Evolutionary conservation across 352 stramenopile species (phyloP).

Genomic region (Phytophthora melonis): DNA sequence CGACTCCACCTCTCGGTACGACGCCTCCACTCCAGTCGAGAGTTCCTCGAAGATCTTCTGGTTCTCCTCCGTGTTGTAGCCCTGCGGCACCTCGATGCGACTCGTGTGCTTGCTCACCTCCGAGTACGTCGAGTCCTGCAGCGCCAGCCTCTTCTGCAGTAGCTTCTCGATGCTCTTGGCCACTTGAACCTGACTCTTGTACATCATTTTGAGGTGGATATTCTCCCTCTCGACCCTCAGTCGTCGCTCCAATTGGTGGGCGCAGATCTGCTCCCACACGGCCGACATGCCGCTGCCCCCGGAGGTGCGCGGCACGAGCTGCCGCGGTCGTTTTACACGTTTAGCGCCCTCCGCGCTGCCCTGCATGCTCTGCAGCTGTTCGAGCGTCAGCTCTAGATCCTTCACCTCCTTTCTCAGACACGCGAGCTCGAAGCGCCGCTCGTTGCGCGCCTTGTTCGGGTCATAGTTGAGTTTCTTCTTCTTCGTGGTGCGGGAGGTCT

Average conservation of each 20-base stretch:
- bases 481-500: neutral
- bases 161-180: constrained; percentile 42
- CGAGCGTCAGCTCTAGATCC: constrained; percentile 40
- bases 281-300: constrained; percentile 21
- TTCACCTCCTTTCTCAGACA: constrained; percentile 43
- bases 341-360: neutral
- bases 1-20: constrained; percentile 41
- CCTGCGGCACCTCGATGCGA: constrained; percentile 35
- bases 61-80: constrained; percentile 19
- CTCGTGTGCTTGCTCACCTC: constrained; percentile 35
- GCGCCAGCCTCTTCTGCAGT: constrained; percentile 30
- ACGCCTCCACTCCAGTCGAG: constrained; percentile 29
- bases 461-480: constrained; percentile 51
- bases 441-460: constrained; percentile 45
- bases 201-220: constrained; percentile 49
- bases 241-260: constrained; percentile 35
- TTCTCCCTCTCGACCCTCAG: constrained; percentile 43
- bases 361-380: constrained; percentile 38
- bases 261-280: constrained; percentile 46
- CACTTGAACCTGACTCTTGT: constrained; percentile 41
- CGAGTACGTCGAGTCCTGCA: constrained; percentile 33
- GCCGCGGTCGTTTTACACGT: constrained; percentile 13
- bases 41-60: constrained; percentile 43
- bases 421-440: constrained; percentile 42
- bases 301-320: constrained; percentile 8